Base-by-base conservation (phyloP, 306 rosid genomes). In the Acmispon strigosus region DNA sequence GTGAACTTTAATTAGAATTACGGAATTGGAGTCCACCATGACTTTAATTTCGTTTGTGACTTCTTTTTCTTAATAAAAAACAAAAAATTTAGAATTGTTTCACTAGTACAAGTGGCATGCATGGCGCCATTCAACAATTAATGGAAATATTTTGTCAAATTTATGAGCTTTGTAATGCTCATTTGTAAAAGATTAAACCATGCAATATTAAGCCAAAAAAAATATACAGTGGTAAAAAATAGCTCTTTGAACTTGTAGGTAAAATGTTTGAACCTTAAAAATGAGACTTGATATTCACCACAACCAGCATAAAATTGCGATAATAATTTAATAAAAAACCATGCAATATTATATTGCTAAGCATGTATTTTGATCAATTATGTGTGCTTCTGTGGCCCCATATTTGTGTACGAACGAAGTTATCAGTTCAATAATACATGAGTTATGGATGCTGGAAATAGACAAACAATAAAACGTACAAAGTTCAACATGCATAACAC, bases 401-500 rank as follows among this genome's bases (percentile, higher is more conserved):
- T 29, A 36, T 9, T 56, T 57, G 69, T 47, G 82, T 78, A 53
- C 24, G 27, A 53, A 62, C 36, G n/a, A 62, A 73, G 77, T 73
- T 32, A 62, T 41, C 10, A 62, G 17, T 50, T 72, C 41, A 72
- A 65, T 56, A 70, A 78, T 56, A 58, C 20, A 58, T 16, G 44
- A 41, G 16, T 65, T 39, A 57, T 20, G 42, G 51, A 56, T 66
- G 62, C 76, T 43, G 19, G 55, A 47, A 45, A 67, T 72, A 67
- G 76, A 81, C 48, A 55, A 51, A 48, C 72, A 39, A 76, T 37
- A 62, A 37, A 50, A 22, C 34, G 58, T 62, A 29, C 49, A 43
- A 68, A 68, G 73, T 62, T 56, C 74, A 81, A 73, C 56, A 52
- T 73, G 63, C 82, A 81, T 22, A 66, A 24, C 39, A 81, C 62